Base-by-base conservation (phyloP, 2,329 filamentous ascomycete species). In the Lecanicillium sp. region DNA sequence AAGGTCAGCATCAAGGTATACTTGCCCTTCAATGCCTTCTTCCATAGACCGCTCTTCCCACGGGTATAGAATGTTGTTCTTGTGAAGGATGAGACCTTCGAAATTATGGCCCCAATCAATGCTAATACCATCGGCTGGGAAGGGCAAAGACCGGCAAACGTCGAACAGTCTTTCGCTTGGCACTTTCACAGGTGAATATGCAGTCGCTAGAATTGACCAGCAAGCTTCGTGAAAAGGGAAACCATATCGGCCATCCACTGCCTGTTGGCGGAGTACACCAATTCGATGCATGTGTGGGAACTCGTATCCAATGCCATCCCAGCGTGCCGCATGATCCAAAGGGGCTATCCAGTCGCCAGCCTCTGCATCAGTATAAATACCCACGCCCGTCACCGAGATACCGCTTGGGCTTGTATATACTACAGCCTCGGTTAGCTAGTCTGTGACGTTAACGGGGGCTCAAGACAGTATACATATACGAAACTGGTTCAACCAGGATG, bases 141-240 rank as follows among this genome's bases (percentile, higher is more conserved):
- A 22, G 0, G 37, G 37, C 17, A 39, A 34, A 7, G 37, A 39
- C 4, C 7, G 13, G 14, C 37, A 39, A 18, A 39, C n/a, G 19
- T 29, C 22, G 9, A 34, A 29, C 3, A 39, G 31, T 13, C 37
- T 16, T 6, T 14, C 2, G 9, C 33, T 20, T 11, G 31, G 31
- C 16, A 39, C 14, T 18, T 22, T 15, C 9, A 3, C 11, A 11
- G 32, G 25, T 16, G 31, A 15, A 9, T 25, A 11, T 1, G 14
- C 22, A 5, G 7, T 5, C 9, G 11, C 17, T 7, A 39, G 25
- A 5, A 39, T 31, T 18, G 25, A 19, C 37, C 37, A 39, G 25
- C 37, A 34, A 13, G 37, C 37, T 17, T 29, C 37, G 25, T 39
- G 37, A 22, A 39, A 39, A 3, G 27, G 11, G 6, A 39, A 9